Percentiles rank a stretch among this genome's conserved stretches.
Evolutionary conservation across 2,329 filamentous ascomycete species (phyloP).

Genomic region (Aspergillus sp.): DNA sequence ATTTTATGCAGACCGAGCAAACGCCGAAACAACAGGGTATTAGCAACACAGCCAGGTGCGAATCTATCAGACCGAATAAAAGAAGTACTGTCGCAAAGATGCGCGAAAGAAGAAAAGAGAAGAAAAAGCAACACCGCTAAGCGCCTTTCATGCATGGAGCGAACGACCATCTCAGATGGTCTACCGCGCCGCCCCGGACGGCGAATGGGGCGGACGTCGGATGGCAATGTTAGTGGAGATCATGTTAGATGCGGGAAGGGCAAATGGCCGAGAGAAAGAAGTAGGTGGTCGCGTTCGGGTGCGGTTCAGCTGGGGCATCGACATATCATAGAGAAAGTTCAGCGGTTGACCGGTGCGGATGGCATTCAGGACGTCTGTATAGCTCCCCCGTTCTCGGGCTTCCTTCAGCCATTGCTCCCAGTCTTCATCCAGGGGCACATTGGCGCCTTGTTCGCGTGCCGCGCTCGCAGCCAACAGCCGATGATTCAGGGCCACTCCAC

Average conservation of each 20-base stretch:
- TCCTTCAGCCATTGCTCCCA: constrained; percentile 61
- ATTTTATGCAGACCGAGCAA: background rate
- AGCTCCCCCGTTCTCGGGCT: constrained; percentile 50
- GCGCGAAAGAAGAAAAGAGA: background rate
- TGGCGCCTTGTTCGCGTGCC: constrained; percentile 49
- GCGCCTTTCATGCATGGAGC: constrained; percentile 22
- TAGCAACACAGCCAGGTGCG: constrained; percentile 3
- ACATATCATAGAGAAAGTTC: constrained; percentile 25
- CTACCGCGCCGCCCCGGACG: constrained; percentile 28
- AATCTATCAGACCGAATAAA: background rate
- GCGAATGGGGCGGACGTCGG: constrained; percentile 20
- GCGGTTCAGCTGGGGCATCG: constrained; percentile 14
- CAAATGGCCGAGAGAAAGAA: constrained; percentile 20
- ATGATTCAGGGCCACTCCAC: constrained; percentile 51
- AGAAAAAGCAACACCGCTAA: constrained; percentile 12
- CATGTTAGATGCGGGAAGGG: constrained; percentile 20
- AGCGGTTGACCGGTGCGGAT: constrained; percentile 37
- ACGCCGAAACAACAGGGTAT: constrained; percentile 13
- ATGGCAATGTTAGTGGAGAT: constrained; percentile 20
- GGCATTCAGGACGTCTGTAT: constrained; percentile 39
- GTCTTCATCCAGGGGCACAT: constrained; percentile 44
- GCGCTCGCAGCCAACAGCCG: constrained; percentile 52
- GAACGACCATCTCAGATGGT: constrained; percentile 6
- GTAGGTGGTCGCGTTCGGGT: constrained; percentile 16
- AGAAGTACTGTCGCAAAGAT: background rate